Percentiles rank a stretch among this genome's conserved stretches.
phyloP scores from a whole-genome alignment of 768 basidiomycete species.

The Multifurca ochricompacta region DNA sequence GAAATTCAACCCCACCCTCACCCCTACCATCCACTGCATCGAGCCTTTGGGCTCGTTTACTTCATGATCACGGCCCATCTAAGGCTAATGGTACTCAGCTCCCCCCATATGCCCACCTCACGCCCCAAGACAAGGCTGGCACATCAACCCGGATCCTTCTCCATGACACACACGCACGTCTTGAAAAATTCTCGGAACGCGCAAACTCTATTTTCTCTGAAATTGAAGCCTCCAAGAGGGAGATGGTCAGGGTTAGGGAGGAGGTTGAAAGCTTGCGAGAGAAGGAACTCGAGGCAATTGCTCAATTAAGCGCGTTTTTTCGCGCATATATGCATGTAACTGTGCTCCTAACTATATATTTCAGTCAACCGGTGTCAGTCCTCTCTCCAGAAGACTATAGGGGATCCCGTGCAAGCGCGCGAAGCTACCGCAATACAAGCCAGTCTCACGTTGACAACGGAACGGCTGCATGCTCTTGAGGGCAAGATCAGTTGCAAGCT shows the following conservation, averaged over 20 bases:
- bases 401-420: slow-evolving; percentile 44
- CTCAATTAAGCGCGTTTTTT: slow-evolving; percentile 43
- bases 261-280: slow-evolving; percentile 58
- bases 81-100: slow-evolving; percentile 24
- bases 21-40: slow-evolving; percentile 22
- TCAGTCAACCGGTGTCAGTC: slow-evolving; percentile 58
- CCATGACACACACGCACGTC: slow-evolving; percentile 63
- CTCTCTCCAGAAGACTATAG: slow-evolving; percentile 50
- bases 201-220: slow-evolving; percentile 44
- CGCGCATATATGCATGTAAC: slow-evolving; percentile 22
- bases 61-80: slow-evolving; percentile 35
- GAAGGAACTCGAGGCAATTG: slow-evolving; percentile 44
- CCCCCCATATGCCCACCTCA: slow-evolving; percentile 36
- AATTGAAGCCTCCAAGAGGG: slow-evolving; percentile 45
- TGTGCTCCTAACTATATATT: slow-evolving; percentile 1
- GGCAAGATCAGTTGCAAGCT: slow-evolving; percentile 22
- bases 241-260: slow-evolving; percentile 45
- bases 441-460: slow-evolving; percentile 14
- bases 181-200: slow-evolving; percentile 57
- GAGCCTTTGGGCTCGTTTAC: slow-evolving; percentile 47
- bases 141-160: slow-evolving; percentile 67
- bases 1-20: not conserved
- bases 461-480: slow-evolving; percentile 22
- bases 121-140: slow-evolving; percentile 51
- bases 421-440: slow-evolving; percentile 19